These are phyloP conservation scores for Saussurea involucrata DNA, from an alignment of 129 eudicot genomes.

Conservation along the genomic window DNA sequence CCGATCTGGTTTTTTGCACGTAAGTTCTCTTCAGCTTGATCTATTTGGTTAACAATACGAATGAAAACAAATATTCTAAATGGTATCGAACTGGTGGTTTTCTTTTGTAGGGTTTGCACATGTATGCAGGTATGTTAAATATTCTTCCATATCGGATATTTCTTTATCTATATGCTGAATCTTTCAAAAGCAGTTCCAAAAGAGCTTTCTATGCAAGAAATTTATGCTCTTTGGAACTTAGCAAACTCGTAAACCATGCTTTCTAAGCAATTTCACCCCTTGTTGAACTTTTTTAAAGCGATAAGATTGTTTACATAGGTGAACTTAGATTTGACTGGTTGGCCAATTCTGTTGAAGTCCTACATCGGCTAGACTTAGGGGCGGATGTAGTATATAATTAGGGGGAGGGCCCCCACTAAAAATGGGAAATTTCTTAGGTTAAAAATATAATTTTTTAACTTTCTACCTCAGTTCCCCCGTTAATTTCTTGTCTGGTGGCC, in stretches of 20 bases:
- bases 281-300: background rate
- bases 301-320: background rate
- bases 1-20: conserved; percentile 89
- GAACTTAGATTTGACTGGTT: background rate
- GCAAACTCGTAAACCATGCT: background rate
- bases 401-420: no score
- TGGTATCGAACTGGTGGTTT: conserved; percentile 13
- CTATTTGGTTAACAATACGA: background rate
- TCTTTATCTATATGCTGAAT: background rate
- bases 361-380: background rate
- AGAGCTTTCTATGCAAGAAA: background rate
- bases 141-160: background rate
- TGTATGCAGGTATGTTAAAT: conserved; percentile 80
- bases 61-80: background rate
- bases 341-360: background rate
- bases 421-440: no score
- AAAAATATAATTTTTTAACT: no score
- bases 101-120: conserved; percentile 71
- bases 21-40: conserved; percentile 24
- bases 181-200: background rate
- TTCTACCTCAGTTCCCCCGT: no score
- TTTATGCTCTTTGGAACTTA: background rate
- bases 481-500: no score
- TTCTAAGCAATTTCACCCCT: background rate
- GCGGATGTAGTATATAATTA: no score